These are phyloP conservation scores for Catharanthus roseus DNA, from an alignment of 257 asterid genomes.

Conservation along the genomic window DNA sequence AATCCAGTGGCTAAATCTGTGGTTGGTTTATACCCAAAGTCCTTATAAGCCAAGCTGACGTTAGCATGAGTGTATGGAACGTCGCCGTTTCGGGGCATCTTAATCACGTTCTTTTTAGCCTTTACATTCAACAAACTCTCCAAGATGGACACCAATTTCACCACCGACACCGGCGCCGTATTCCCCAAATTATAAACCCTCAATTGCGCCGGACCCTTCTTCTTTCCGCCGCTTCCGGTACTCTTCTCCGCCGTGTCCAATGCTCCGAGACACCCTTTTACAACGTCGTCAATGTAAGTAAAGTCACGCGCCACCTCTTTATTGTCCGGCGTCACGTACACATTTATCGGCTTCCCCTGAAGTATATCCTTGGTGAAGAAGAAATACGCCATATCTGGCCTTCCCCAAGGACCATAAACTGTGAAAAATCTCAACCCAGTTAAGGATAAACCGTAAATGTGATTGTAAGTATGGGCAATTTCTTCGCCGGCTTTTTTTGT, in stretches of 20 bases:
- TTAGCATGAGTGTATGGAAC: constrained; percentile 94
- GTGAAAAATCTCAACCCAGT: constrained; percentile 93
- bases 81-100: constrained; percentile 96
- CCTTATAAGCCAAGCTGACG: constrained; percentile 74
- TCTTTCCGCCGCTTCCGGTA: constrained; percentile 90
- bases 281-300: constrained; percentile 90
- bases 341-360: constrained; percentile 59
- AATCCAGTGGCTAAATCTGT: constrained; percentile 76
- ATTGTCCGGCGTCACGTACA: constrained; percentile 61
- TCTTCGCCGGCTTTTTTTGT: constrained; percentile 94
- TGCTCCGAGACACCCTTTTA: constrained; percentile 83
- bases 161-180: constrained; percentile 91
- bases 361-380: constrained; percentile 84
- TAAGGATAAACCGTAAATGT: constrained; percentile 70
- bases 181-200: constrained; percentile 90
- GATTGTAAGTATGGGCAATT: constrained; percentile 87
- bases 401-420: constrained; percentile 93
- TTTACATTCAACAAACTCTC: constrained; percentile 51
- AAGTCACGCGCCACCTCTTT: constrained; percentile 99
- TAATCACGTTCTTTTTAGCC: constrained; percentile 69
- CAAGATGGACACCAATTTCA: constrained; percentile 67
- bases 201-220: constrained; percentile 73
- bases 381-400: constrained; percentile 95
- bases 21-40: constrained; percentile 87
- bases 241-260: constrained; percentile 97